Base-by-base conservation (phyloP, 2,329 filamentous ascomycete genomes). In the Penicillium sclerotigenum region DNA sequence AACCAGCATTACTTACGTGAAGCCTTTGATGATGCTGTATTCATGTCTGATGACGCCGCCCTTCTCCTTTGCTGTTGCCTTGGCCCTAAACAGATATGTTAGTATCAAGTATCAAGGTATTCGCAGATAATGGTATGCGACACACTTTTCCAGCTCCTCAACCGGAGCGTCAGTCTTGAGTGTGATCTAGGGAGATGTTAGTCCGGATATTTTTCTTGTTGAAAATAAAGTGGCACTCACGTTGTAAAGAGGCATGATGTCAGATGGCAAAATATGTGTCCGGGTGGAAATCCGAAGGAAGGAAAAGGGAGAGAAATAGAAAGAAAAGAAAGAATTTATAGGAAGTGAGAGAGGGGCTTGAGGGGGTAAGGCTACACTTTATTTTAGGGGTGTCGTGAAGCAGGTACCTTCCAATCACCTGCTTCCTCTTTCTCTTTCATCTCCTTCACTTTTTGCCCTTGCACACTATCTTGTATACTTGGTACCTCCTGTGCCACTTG, bases 1-100 rank as follows among this genome's bases (percentile, higher is more conserved):
- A 22, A 34, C 16, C 5, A 16, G 33, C 56, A 26, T 33, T 45
- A 81, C 89, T 65, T 85, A 97, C 93, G 89, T 87, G 80, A 97
- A 97, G 56, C 88, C 92, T 80, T 93, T 95, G 82, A 96, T 91
- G 67, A 96, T 77, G 59, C 78, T 87, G 81, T 90, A 96, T 73
- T 94, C 89, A 66, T 94, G 86, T 53, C 79, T 84, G 77, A 97
- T 94, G 75, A 84, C 85, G 72, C 91, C 93, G 70, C 93, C 93
- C 72, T 93, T 85, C 40, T 87, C 82, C 58, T 73, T 77, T 65
- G 87, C 89, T 57, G 87, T 78, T 73, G 92, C 78, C 85, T 96
- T 96, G 59, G 89, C 88, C 50, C 89, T 91, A 67, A 26, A 33
- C 14, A 45, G 26, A 16, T 11, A 36, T 18, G 29, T 69, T 46